A percentile compares a stretch with the other conserved stretches of the same genome.
phyloP scores from a whole-genome alignment of 2,329 filamentous ascomycete genomes.

The Fusarium burgessii region DNA sequence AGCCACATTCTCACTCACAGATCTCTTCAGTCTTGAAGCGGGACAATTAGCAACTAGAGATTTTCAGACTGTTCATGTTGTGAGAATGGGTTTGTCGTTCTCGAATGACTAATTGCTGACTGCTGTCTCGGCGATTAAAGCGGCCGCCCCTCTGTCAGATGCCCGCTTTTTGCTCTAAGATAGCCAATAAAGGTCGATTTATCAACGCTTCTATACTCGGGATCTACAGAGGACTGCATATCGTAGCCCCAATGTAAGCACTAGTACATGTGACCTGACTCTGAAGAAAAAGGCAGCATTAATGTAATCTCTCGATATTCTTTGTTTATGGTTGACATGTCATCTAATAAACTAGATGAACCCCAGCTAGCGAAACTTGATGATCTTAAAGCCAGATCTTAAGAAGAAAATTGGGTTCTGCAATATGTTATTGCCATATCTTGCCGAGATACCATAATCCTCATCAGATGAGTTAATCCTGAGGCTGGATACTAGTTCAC shows the following conservation, averaged over 20 bases:
- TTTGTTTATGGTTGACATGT: too few relatives aligned
- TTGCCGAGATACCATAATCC: too few relatives aligned
- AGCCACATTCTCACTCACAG: rapidly evolving
- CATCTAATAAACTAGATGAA: too few relatives aligned
- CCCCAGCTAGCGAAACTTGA: too few relatives aligned
- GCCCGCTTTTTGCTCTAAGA: background rate
- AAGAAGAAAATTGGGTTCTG: too few relatives aligned
- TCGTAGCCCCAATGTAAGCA: background rate
- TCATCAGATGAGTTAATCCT: too few relatives aligned
- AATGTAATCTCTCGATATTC: too few relatives aligned
- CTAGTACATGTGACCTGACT: background rate
- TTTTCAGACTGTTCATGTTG: rapidly evolving
- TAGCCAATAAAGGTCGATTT: background rate
- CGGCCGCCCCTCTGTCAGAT: rapidly evolving
- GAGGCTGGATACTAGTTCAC: too few relatives aligned
- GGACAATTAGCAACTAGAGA: too few relatives aligned
- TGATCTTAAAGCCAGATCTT: too few relatives aligned
- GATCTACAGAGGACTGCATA: background rate
- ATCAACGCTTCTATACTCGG: background rate
- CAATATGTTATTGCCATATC: too few relatives aligned
- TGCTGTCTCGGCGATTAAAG: background rate
- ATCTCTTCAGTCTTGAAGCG: rapidly evolving
- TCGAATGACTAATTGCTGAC: background rate
- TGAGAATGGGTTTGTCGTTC: rapidly evolving
- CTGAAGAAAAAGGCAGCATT: too few relatives aligned